Evolutionary conservation across 495 filamentous ascomycete genomes (phyloP), one percentile per base, ranked within the genome.

Genomic region (Chlorociboria aeruginascens): DNA sequence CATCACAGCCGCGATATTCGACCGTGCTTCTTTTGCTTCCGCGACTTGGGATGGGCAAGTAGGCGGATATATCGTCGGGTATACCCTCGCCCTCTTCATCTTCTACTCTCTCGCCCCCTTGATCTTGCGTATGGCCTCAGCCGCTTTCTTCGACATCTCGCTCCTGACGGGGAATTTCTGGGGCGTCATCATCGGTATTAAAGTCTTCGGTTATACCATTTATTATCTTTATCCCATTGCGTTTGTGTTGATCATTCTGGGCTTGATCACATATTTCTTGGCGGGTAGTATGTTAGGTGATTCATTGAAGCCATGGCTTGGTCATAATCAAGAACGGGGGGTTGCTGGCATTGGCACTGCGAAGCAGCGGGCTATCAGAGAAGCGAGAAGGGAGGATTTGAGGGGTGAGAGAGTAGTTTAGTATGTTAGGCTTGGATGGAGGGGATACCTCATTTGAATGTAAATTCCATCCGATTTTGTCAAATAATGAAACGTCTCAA

Each of bases 91-190:
- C 40, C 72, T 98, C 9, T 66, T 71, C 33, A 62, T 89, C 44
- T 98, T 98, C 70, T 98, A 98, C 69, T 79, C 79, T 9, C 71
- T 89, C 8, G 89, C 82, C 6, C 92, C 92, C 13, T 69, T 96
- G 40, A 69, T 97, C 52, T 79, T 96, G 66, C 84, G 92, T 25
- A 82, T 96, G 62, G 79, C 85, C 4, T 82, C 76, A 8, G 92
- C 92, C 0, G 92, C 90, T 14, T 95, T 98, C 69, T 95, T 96
- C 71, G 93, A 98, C 64, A 88, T 98, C 62, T 87, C 81, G 29
- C 69, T 98, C 59, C 71, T 98, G 43, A 98, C 93, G 14, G 85
- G 80, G 59, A 97, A 95, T 66, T 97, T 97, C 70, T 97, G 93
- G 90, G 87, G 87, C 57, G 85, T 93, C 28, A 77, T 87, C 51